These are phyloP conservation scores for Breviolum minutum DNA, from an alignment of 73 alveolate genomes.

Conservation along the genomic window DNA sequence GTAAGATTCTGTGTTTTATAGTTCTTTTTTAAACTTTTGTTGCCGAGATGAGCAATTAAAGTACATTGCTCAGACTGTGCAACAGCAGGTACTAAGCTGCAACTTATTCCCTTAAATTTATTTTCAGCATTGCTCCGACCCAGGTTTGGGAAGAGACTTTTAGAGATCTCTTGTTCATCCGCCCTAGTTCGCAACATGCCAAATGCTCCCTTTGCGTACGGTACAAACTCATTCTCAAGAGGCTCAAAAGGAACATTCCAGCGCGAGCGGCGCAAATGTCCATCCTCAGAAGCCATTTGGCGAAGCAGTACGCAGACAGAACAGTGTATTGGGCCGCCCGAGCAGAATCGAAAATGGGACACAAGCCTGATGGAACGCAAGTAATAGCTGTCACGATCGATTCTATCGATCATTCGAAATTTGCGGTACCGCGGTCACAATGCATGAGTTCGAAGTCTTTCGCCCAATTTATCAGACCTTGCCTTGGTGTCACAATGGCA, in stretches of 20 bases:
- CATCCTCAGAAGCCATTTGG: neutral
- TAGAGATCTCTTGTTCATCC: neutral
- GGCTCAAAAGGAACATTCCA: neutral
- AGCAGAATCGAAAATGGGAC: neutral
- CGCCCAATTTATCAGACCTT: neutral
- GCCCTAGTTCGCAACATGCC: neutral
- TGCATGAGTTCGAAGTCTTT: neutral
- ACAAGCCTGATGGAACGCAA: neutral
- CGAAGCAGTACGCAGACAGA: neutral
- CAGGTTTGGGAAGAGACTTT: slow-evolving; percentile 11
- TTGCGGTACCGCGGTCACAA: neutral
- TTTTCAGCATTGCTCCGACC: too few species aligned
- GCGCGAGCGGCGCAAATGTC: neutral
- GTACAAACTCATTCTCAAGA: neutral
- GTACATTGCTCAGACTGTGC: neutral
- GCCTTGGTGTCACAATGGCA: neutral
- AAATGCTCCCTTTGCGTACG: neutral
- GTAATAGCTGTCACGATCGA: neutral
- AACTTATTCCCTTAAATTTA: neutral
- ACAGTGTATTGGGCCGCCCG: neutral
- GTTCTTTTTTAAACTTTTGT: neutral
- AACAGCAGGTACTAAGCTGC: neutral
- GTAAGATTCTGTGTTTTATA: neutral
- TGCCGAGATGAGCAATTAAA: too few species aligned
- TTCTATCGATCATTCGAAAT: neutral